Base-by-base conservation (phyloP, 441 rosid species). In the Pelargonium fulgidum region DNA sequence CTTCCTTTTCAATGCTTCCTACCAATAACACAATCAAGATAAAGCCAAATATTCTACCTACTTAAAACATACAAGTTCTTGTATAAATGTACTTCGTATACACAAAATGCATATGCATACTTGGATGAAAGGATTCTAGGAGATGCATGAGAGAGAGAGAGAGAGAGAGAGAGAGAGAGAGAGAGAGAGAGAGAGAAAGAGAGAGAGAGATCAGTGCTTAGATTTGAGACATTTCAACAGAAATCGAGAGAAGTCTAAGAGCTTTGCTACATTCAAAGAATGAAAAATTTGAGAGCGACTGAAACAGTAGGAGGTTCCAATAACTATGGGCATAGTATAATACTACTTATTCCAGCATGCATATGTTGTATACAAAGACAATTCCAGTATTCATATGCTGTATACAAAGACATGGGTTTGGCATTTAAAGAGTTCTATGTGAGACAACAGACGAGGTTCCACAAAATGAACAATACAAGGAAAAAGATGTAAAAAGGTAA, bases 1-100 rank as follows among this genome's bases (percentile, higher is more conserved):
- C 78, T 77, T 84, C 69, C 90, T 85, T 74, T 86, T 86, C 71
- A 86, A 64, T 72, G 86, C 90, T 81, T 84, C 90, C 90, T 86
- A 76, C 69, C 65, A 29, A 72, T 69, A 63, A 41, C 56, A 1
- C 33, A 67, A 62, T 39, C 64, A 24, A 12, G 29, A 59, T 56
- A 14, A 69, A n/a, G 54, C 24, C 64, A 17, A 45, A 22, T 7
- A 58, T 66, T 42, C 41, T 41, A 58, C 2, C 17, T 14, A 33
- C 19, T 16, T 39, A 56, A 9, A 66, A 58, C 9, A 66, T 39
- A 12, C 17, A 7, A 16, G 62, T 19, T 56, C 62, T 13, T 19
- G 11, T 56, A 19, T 56, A 56, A 9, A 56, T 17, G 19, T 56
- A 56, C 62, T 56, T 17, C 10, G 19, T 24, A 56, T 56, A 19